phyloP scores from a whole-genome alignment of 345 rosid species.

The Linum tenue region DNA sequence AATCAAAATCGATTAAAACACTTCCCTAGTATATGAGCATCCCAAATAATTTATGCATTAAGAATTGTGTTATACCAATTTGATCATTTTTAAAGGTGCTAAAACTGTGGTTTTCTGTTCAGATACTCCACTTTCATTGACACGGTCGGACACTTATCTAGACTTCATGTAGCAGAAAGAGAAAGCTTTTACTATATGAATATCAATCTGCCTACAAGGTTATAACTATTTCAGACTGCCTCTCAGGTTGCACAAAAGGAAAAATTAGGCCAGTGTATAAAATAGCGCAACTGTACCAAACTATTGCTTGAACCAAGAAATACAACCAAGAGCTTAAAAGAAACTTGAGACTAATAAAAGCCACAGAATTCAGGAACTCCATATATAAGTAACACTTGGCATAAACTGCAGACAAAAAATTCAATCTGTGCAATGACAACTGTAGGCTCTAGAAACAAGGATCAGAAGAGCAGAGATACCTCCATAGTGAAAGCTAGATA shows the following conservation, averaged over 20 bases:
- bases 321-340: background rate
- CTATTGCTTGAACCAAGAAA: background rate
- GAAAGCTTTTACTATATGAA: background rate
- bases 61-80: background rate
- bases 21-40: background rate
- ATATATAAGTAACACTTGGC: background rate
- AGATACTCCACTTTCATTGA: background rate
- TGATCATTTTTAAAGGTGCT: background rate
- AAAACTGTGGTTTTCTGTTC: background rate
- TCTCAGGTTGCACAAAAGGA: background rate
- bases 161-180: background rate
- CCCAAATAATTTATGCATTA: background rate
- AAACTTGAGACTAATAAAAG: conserved; percentile 1
- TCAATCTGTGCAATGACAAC: background rate
- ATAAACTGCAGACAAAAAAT: background rate
- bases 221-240: background rate
- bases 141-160: background rate
- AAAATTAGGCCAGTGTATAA: background rate
- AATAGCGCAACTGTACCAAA: background rate
- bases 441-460: background rate
- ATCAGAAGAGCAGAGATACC: conserved; percentile 35
- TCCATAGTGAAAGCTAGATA: conserved; percentile 74
- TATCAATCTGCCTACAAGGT: background rate
- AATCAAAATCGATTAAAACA: conserved; percentile 11
- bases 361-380: background rate